These are phyloP conservation scores for Hyphodiscus sp. DNA, from an alignment of 2,329 filamentous ascomycete genomes.

Conservation along the genomic window DNA sequence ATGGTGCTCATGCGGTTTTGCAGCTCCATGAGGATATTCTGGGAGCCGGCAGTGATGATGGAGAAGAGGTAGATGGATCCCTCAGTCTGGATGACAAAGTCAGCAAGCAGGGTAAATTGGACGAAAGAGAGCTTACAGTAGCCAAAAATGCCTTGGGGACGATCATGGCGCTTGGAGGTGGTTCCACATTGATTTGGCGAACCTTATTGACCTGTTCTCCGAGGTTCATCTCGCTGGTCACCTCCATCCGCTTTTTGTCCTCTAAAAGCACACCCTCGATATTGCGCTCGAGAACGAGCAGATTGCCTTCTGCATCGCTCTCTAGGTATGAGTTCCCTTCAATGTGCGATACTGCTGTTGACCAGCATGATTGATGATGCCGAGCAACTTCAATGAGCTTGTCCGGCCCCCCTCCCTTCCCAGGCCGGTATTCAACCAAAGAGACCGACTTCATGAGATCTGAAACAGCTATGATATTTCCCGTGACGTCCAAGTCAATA, in stretches of 20 bases:
- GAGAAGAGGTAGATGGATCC: constrained; percentile 88
- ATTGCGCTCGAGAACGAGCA: constrained; percentile 74
- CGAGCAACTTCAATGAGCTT: constrained; percentile 68
- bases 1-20: constrained; percentile 59
- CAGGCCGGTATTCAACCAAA: constrained; percentile 63
- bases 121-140: constrained; percentile 55
- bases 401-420: constrained; percentile 49
- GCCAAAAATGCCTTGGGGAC: constrained; percentile 80
- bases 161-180: constrained; percentile 59
- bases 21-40: constrained; percentile 76
- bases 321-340: constrained; percentile 72
- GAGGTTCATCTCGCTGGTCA: constrained; percentile 75
- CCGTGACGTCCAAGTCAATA: constrained; percentile 69
- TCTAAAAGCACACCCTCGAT: constrained; percentile 64
- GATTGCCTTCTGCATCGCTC: constrained; percentile 80
- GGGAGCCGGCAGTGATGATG: constrained; percentile 63
- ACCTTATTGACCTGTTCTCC: constrained; percentile 94
- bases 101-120: background rate
- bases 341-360: constrained; percentile 68
- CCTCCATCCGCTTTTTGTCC: constrained; percentile 62
- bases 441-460: constrained; percentile 93
- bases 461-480: constrained; percentile 71
- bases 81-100: constrained; percentile 55
- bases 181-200: constrained; percentile 61
- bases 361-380: constrained; percentile 77